A percentile compares a stretch with the other conserved stretches of the same genome.
phyloP scores from a whole-genome alignment of 495 filamentous ascomycete genomes.

The Glarea lozoyensis region DNA sequence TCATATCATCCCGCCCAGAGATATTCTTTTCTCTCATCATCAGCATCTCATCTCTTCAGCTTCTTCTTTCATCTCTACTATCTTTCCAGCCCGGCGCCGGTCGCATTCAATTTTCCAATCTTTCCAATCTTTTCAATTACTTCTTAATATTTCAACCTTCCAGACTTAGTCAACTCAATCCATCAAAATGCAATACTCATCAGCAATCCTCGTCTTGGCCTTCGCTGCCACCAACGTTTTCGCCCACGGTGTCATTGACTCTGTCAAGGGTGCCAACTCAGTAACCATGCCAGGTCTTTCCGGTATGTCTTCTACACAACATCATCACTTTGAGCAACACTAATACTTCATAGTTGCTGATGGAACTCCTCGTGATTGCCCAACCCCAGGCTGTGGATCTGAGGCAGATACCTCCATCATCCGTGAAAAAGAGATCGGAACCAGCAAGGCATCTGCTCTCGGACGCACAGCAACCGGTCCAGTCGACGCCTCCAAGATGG shows the following conservation, averaged over 20 bases:
- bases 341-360: conserved; percentile 42
- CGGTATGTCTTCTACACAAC: conserved; percentile 20
- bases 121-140: conserved; percentile 15
- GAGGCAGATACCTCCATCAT: conserved; percentile 46
- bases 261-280: conserved; percentile 42
- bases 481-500: conserved; percentile 37
- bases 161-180: conserved; percentile 7
- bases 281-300: conserved; percentile 45
- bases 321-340: neutral
- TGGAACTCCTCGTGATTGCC: conserved; percentile 49
- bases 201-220: conserved; percentile 21
- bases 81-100: conserved; percentile 18
- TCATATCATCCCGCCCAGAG: conserved; percentile 10
- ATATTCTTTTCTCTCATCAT: conserved; percentile 18
- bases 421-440: conserved; percentile 35
- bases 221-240: conserved; percentile 24
- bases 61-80: conserved; percentile 14
- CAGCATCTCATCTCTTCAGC: conserved; percentile 15
- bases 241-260: conserved; percentile 41
- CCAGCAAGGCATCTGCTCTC: conserved; percentile 38
- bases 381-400: conserved; percentile 39
- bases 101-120: conserved; percentile 11
- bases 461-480: conserved; percentile 48
- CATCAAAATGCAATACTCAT: conserved; percentile 25
- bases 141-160: conserved; percentile 6